Evolutionary conservation across 805 yeast genomes (phyloP), one percentile per base, ranked within the genome.

Genomic region (Spathaspora sp.): DNA sequence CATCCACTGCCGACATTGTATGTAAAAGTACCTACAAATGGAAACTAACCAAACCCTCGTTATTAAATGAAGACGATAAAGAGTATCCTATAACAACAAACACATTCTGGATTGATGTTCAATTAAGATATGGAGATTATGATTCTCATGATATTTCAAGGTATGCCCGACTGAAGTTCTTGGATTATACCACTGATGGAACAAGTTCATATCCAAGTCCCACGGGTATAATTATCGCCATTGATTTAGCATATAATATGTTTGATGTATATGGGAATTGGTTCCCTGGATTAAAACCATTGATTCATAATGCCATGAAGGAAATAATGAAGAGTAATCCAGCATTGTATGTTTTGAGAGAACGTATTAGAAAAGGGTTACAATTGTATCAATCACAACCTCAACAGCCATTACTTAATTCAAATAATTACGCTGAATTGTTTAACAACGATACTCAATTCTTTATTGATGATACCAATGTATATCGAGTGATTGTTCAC

Each of bases 81-180:
- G 97, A 72, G 0, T 78, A 80, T 75, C 80, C 80, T 52, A 79
- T 79, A n/a, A 72, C 83, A 1, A 74, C 83, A 17, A 83, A 80
- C 55, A 90, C 89, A 65, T 87, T 85, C 69, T 94, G 99, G 99
- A 72, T 94, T 52, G 99, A 94, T 73, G 88, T 94, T 19, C 99
- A 94, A 67, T 72, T 94, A 51, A 76, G 98, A 50, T 94, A 93
- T 64, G 99, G 99, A 59, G 99, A 94, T 66, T 94, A 89, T 67
- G 99, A 94, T 67, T 89, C 97, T 4, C 99, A 94, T 65, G 98
- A 94, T 66, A 91, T 94, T 47, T 87, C 97, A 0, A 82, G 97
- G 57, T 94, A 94, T 64, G 88, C 96, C 0, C 76, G 97, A 50
- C 92, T 97, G 6, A 94, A 94, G 65, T 94, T 85, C 65, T 72